Percentiles rank a stretch among this genome's conserved stretches.
Conservation (phyloP, 2,329 filamentous ascomycete genomes). For the Colletotrichum paranaense region DNA sequence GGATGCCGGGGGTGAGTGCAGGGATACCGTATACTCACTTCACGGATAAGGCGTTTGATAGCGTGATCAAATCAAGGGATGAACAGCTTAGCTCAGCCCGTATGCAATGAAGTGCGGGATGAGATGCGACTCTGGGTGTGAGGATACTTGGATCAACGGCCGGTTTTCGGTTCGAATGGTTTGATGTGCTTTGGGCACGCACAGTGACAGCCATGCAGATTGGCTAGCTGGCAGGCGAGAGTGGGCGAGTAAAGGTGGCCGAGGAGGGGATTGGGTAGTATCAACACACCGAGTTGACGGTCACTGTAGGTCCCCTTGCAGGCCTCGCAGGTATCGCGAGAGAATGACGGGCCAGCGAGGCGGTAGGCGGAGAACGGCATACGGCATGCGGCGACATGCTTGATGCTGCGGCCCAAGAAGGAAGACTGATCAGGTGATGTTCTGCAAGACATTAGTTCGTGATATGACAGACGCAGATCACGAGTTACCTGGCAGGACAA, state of each 20-base stretch:
- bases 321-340: constrained; percentile 1
- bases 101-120: background rate
- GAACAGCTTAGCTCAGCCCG: constrained; percentile 8
- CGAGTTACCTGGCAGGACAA: background rate
- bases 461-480: constrained; percentile 20
- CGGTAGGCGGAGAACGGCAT: constrained; percentile 2
- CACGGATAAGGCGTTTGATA: background rate
- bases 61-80: constrained; percentile 24
- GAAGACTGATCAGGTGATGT: constrained; percentile 27
- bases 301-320: background rate
- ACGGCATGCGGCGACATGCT: constrained; percentile 2
- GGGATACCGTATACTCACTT: background rate
- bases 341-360: constrained; percentile 1
- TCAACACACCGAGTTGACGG: constrained; percentile 11
- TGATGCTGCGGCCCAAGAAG: constrained; percentile 25
- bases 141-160: background rate
- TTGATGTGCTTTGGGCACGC: constrained; percentile 3
- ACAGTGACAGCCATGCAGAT: background rate
- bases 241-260: background rate
- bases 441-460: constrained; percentile 7
- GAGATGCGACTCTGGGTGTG: background rate
- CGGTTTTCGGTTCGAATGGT: background rate
- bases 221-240: background rate
- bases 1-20: constrained; percentile 11
- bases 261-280: background rate